A percentile compares a stretch with the other conserved stretches of the same genome.
Conservation (phyloP, 305 asterid species). For the Fraxinus sp. region DNA sequence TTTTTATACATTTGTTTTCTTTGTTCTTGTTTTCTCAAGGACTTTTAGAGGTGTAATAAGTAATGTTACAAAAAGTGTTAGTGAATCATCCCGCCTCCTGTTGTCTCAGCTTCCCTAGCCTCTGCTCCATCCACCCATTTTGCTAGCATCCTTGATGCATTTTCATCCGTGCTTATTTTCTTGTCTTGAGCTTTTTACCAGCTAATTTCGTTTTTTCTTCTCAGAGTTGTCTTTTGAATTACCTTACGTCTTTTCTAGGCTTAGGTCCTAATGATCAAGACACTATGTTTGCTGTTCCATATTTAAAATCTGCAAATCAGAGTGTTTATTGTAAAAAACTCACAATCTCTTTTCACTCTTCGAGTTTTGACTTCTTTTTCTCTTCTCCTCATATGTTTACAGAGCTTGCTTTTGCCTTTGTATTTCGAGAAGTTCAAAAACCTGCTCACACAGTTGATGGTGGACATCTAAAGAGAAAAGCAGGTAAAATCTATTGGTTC, state of each 20-base stretch:
- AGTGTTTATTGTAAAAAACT: not conserved
- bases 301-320: not conserved
- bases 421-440: constrained; percentile 69
- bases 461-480: constrained; percentile 68
- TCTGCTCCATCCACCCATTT: not conserved
- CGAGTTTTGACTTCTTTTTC: constrained; percentile 13
- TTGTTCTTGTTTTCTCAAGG: not conserved
- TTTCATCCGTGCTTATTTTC: not conserved
- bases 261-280: not conserved
- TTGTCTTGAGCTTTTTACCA: not conserved
- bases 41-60: not conserved
- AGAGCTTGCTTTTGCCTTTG: constrained; percentile 87
- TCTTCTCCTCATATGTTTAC: constrained; percentile 28
- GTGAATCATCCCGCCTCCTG: not conserved
- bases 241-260: not conserved
- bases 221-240: not conserved
- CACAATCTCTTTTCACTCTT: not conserved
- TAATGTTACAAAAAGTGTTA: not conserved
- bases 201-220: not conserved
- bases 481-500: constrained; percentile 47
- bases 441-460: constrained; percentile 39
- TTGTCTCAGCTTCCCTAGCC: not conserved
- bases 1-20: not conserved
- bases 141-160: not conserved
- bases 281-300: not conserved